Evolutionary conservation across 345 rosid genomes (phyloP).

Genomic region (Hirschfeldia incana): DNA sequence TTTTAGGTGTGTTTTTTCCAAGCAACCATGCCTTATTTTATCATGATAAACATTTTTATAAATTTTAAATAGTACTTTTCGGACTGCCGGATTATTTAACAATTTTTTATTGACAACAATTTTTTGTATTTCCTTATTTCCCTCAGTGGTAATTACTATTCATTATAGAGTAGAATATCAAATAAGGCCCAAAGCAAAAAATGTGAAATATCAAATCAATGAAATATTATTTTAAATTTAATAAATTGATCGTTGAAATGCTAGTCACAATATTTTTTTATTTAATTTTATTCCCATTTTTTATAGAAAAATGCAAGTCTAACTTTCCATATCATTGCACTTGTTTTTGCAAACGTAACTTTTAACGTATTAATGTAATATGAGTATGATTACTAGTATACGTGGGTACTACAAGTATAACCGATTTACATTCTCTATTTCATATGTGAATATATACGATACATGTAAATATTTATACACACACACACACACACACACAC

Average conservation of each 20-base stretch:
- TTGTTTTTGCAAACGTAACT: too few species aligned
- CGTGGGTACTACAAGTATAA: neutral
- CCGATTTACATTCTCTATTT: neutral
- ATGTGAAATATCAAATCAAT: neutral
- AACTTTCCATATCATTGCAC: neutral
- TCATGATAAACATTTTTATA: neutral
- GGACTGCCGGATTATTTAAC: neutral
- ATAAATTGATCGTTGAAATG: neutral
- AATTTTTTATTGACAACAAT: neutral
- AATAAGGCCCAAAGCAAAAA: neutral
- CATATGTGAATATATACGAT: neutral
- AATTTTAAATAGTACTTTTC: neutral
- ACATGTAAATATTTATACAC: neutral
- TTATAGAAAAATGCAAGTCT: neutral
- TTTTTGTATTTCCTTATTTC: neutral
- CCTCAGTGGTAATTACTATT: neutral
- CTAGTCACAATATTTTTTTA: neutral
- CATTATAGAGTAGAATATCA: neutral
- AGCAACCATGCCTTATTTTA: neutral
- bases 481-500: neutral
- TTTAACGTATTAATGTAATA: neutral
- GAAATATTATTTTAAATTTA: neutral
- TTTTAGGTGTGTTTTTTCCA: constrained; percentile 15
- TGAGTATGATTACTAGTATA: too few species aligned
- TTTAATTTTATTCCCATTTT: neutral